Conservation (phyloP, 2,329 filamentous ascomycete genomes). For the Lasiodiplodia sp. region DNA sequence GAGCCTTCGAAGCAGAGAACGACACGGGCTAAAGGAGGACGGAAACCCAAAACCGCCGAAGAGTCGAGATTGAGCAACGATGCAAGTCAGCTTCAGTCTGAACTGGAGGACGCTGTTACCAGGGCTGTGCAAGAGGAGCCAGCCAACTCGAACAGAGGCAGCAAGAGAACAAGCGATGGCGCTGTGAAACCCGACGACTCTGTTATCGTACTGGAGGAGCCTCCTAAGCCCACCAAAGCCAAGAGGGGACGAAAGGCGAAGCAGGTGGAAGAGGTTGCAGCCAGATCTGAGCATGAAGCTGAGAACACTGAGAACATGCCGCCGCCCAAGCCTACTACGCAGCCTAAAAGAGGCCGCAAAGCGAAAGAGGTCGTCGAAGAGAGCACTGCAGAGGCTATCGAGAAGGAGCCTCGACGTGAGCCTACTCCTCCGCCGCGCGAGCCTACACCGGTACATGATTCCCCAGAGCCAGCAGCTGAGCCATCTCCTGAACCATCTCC, state of each 20-base stretch:
- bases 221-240: slow-evolving; percentile 28
- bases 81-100: slow-evolving; percentile 38
- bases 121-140: slow-evolving; percentile 28
- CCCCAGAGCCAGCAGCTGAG: background rate
- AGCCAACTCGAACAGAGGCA: slow-evolving; percentile 38
- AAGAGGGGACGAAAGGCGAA: slow-evolving; percentile 32
- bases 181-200: slow-evolving; percentile 36
- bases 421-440: slow-evolving; percentile 3
- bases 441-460: background rate
- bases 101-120: slow-evolving; percentile 34
- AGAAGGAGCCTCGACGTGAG: background rate
- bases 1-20: slow-evolving; percentile 9
- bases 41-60: slow-evolving; percentile 14
- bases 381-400: slow-evolving; percentile 9
- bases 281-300: background rate
- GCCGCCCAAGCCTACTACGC: slow-evolving; percentile 32
- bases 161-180: slow-evolving; percentile 50
- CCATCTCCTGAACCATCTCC: background rate
- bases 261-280: slow-evolving; percentile 27
- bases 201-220: slow-evolving; percentile 33
- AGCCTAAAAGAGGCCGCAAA: slow-evolving; percentile 34
- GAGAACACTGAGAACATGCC: background rate
- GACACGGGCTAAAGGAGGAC: slow-evolving; percentile 11
- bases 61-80: slow-evolving; percentile 31
- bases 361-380: slow-evolving; percentile 32